Base-by-base conservation (phyloP, 106 monocot species). In the Dioscorea dumetorum region DNA sequence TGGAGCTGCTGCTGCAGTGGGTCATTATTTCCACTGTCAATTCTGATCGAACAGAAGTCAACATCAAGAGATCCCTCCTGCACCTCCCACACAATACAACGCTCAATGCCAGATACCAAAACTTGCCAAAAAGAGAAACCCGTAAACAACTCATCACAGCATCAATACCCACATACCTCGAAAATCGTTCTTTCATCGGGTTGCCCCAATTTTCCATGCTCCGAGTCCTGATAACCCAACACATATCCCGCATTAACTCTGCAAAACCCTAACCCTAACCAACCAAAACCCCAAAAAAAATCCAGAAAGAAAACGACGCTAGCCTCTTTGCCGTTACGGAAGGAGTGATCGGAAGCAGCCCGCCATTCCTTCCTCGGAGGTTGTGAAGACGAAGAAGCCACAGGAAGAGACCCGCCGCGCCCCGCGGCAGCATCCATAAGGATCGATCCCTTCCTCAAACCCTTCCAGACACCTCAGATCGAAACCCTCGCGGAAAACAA, bases 161-260 rank as follows among this genome's bases (percentile, higher is more conserved):
- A 67, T 10, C 70, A 59, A 41, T 41, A 10, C 14, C 17, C 52
- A 19, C 8, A 41, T 81, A 86, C 86, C 84, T 88, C 88, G 33
- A 78, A 78, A 53, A 88, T 78, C 21, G 88, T 81, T 63, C 84
- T 78, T 73, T 88, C 88, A 7, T 78, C 88, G 14, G 88, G 78
- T 19, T 84, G 78, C 18, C 68, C 87, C 61, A 73, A 16, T 58
- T 67, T 84, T 5, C 33, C 61, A 60, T 63, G 74, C 70, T 81
- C 87, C 41, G 49, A 12, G 21, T 80, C 75, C 72, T 87, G 64
- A 60, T 50, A 24, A 20, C 18, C 28, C 8, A 41, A 4, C 11
- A 35, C 57, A 4, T 6, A 14, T 50, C 24, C 18, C 7, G 7
- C 22, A 34, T 24, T n/a, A 72, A 61, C 22, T 41, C 24, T 8